Conservation (phyloP, 805 yeast genomes). For the Sugiyamaella smithiae region DNA sequence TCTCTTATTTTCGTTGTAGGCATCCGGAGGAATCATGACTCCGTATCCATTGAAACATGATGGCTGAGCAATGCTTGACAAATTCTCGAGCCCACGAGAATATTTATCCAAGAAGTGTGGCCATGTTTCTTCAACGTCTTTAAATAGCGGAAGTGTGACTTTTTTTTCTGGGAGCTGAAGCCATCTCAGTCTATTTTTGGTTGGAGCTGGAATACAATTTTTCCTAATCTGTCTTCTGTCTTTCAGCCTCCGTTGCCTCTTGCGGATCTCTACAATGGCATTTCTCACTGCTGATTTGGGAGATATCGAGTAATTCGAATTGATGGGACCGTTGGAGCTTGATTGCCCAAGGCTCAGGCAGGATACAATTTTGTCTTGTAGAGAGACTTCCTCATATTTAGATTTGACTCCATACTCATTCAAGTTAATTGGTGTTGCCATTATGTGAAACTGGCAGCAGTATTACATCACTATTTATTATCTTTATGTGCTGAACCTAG, state of each 20-base stretch:
- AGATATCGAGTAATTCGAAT: slow-evolving; percentile 1
- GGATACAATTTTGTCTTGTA: background rate
- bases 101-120: slow-evolving; percentile 22
- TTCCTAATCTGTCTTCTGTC: background rate
- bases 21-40: slow-evolving; percentile 58
- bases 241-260: background rate
- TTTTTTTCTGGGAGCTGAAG: slow-evolving; percentile 13
- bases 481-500: background rate
- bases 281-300: slow-evolving; percentile 7
- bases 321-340: background rate
- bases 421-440: slow-evolving; percentile 9
- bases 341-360: no score
- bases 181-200: slow-evolving; percentile 3
- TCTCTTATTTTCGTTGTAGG: slow-evolving; percentile 45
- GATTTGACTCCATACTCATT: background rate
- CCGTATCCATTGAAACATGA: slow-evolving; percentile 46
- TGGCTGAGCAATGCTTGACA: slow-evolving; percentile 49
- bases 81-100: slow-evolving; percentile 13
- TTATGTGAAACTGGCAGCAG: background rate
- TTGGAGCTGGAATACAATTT: background rate
- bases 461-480: background rate
- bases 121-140: slow-evolving; percentile 22
- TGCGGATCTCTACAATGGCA: background rate
- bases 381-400: background rate
- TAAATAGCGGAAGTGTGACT: slow-evolving; percentile 9